Conservation (phyloP, 305 asterid species). For the Petunia hybrid region DNA sequence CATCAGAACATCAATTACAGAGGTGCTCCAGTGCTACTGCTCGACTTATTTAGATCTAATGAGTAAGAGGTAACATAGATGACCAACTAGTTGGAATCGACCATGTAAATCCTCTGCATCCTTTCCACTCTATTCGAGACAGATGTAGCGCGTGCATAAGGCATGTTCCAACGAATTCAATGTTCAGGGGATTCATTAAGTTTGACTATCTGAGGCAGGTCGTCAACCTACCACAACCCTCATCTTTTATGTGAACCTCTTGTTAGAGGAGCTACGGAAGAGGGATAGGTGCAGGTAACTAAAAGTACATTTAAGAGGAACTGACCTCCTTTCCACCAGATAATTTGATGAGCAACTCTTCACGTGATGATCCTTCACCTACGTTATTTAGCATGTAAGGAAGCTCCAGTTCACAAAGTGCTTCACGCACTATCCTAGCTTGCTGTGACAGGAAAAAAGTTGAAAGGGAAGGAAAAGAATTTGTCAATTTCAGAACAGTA, state of each 20-base stretch:
- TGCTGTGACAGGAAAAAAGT: constrained; percentile 42
- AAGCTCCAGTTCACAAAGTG: constrained; percentile 80
- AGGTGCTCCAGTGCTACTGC: no score
- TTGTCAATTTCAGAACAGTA: not conserved
- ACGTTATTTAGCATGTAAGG: constrained; percentile 74
- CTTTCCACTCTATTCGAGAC: not conserved
- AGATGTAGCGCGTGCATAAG: not conserved
- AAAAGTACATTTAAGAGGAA: not conserved
- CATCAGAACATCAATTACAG: no score
- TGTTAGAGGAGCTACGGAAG: not conserved
- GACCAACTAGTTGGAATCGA: no score
- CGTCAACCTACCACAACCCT: not conserved
- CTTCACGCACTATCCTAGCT: constrained; percentile 86
- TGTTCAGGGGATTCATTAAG: not conserved
- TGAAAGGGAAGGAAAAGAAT: not conserved
- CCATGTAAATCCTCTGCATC: not conserved
- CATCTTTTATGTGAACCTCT: not conserved
- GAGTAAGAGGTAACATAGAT: no score
- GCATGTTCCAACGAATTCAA: not conserved
- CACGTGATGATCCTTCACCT: constrained; percentile 68
- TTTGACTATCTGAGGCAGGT: not conserved
- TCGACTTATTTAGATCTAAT: no score
- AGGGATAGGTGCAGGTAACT: not conserved
- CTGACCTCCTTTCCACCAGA: constrained; percentile 74
- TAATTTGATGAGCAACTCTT: constrained; percentile 51